phyloP scores from a whole-genome alignment of 768 basidiomycete species.

The Hericium erinaceus region DNA sequence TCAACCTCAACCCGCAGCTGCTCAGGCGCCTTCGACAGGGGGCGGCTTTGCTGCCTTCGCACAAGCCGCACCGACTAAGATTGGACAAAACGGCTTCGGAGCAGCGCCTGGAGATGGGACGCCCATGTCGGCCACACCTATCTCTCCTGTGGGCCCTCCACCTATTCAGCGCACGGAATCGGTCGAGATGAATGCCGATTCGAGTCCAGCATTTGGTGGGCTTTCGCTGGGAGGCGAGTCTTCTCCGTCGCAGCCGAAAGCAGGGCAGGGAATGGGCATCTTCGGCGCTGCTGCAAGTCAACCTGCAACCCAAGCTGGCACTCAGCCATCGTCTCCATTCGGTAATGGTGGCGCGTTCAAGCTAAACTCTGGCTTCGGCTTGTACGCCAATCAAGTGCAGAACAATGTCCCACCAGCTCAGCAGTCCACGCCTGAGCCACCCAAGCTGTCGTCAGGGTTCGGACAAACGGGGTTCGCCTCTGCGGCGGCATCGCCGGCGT shows the following conservation, averaged over 20 bases:
- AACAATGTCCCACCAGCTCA: conserved; percentile 6
- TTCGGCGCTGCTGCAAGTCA: conserved; percentile 18
- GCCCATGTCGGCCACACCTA: conserved; percentile 2
- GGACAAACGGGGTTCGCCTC: conserved; percentile 12
- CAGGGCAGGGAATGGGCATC: conserved; percentile 11
- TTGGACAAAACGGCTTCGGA: conserved; percentile 15
- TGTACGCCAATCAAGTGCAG: conserved; percentile 16
- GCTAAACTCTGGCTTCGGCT: conserved; percentile 22
- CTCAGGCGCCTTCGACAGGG: conserved; percentile 1
- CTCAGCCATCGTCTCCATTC: conserved; percentile 6
- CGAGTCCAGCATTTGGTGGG: conserved; percentile 16
- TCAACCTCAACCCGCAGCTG: background rate
- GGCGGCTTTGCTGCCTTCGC: conserved; percentile 19
- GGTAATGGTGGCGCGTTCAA: conserved; percentile 13
- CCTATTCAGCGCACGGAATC: conserved; percentile 5
- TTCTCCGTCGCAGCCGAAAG: conserved; percentile 9
- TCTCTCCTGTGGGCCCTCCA: conserved; percentile 4
- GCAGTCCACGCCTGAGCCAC: conserved; percentile 1
- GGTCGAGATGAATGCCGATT: conserved; percentile 10
- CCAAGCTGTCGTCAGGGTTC: conserved; percentile 14
- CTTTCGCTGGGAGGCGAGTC: conserved; percentile 18
- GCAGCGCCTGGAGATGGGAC: conserved; percentile 8
- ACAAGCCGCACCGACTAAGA: conserved; percentile 11
- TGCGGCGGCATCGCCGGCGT: conserved; percentile 8
- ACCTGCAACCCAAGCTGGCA: background rate